These are phyloP conservation scores for Hypocrella siamensis DNA, from an alignment of 2,329 filamentous ascomycete genomes.

Conservation along the genomic window DNA sequence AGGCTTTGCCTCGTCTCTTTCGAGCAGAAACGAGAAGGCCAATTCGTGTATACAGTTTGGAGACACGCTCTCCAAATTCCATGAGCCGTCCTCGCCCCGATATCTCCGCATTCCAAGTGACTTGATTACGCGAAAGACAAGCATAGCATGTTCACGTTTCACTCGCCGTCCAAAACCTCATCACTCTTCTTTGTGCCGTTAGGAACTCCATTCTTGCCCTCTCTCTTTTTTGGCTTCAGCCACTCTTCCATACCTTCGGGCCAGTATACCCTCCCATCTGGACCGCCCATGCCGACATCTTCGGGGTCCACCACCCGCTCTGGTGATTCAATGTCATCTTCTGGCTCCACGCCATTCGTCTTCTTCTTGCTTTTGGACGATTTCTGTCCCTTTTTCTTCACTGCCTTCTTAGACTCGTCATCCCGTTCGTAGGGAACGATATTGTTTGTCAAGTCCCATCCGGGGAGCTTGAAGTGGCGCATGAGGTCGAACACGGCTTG, in stretches of 20 bases:
- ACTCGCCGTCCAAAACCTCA: not conserved
- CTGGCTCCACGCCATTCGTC: constrained; percentile 14
- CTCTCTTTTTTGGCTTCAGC: constrained; percentile 65
- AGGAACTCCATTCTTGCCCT: constrained; percentile 25
- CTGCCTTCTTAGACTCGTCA: constrained; percentile 49
- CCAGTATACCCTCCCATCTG: constrained; percentile 75
- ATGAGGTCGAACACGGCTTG: constrained; percentile 92
- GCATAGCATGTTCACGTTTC: not conserved
- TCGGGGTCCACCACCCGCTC: constrained; percentile 40
- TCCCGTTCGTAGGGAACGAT: constrained; percentile 60
- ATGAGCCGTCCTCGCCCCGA: no score
- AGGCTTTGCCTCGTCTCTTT: no score
- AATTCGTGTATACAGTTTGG: no score
- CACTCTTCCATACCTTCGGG: constrained; percentile 80
- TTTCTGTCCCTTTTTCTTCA: constrained; percentile 23
- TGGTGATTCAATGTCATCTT: constrained; percentile 20
- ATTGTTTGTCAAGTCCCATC: constrained; percentile 60
- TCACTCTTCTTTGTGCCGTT: constrained; percentile 15
- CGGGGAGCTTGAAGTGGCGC: constrained; percentile 72
- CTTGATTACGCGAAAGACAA: not conserved
- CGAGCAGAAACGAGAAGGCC: no score
- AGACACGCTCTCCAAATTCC: no score
- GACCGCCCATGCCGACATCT: constrained; percentile 76
- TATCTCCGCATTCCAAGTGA: no score
- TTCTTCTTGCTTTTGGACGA: constrained; percentile 22